phyloP scores from a whole-genome alignment of 768 basidiomycete genomes.

The Lactarius indigo region DNA sequence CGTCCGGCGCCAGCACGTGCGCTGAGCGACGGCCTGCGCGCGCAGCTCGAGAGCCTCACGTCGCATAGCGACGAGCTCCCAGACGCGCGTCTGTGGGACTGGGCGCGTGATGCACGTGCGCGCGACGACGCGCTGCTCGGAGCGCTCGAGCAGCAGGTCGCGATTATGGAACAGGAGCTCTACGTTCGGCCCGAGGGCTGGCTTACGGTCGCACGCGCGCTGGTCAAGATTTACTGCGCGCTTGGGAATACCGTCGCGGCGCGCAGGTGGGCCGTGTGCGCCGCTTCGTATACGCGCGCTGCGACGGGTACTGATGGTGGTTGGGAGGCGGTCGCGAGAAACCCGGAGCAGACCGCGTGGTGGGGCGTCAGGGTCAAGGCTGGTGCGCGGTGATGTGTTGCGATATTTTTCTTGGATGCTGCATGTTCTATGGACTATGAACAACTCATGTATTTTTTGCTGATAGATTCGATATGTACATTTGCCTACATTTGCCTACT shows the following conservation, averaged over 20 bases:
- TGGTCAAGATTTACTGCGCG: slow-evolving; percentile 10
- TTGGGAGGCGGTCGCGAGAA: slow-evolving; percentile 18
- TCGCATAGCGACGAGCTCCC: slow-evolving; percentile 9
- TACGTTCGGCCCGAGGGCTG: slow-evolving; percentile 11
- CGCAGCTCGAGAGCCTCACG: slow-evolving; percentile 13
- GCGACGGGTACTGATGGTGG: slow-evolving; percentile 18
- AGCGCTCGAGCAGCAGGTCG: neutral
- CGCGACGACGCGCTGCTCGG: slow-evolving; percentile 6
- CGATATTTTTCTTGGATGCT: neutral
- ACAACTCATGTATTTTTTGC: neutral
- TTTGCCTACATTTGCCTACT: neutral
- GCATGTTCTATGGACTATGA: neutral
- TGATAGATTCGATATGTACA: neutral
- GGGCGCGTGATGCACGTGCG: slow-evolving; percentile 4
- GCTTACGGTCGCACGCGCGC: slow-evolving; percentile 6
- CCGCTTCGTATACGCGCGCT: slow-evolving; percentile 12
- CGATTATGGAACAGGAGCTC: slow-evolving; percentile 7
- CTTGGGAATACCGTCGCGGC: slow-evolving; percentile 7
- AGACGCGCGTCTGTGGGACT: slow-evolving; percentile 3
- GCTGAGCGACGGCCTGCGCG: slow-evolving; percentile 22
- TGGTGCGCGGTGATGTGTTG: neutral
- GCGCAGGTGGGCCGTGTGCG: slow-evolving; percentile 15
- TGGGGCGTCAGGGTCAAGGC: slow-evolving; percentile 9
- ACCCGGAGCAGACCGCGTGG: slow-evolving; percentile 13
- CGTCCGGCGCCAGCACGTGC: slow-evolving; percentile 18